Evolutionary conservation across 768 basidiomycete genomes (phyloP).

Genomic region (Leccinum sublutescens): DNA sequence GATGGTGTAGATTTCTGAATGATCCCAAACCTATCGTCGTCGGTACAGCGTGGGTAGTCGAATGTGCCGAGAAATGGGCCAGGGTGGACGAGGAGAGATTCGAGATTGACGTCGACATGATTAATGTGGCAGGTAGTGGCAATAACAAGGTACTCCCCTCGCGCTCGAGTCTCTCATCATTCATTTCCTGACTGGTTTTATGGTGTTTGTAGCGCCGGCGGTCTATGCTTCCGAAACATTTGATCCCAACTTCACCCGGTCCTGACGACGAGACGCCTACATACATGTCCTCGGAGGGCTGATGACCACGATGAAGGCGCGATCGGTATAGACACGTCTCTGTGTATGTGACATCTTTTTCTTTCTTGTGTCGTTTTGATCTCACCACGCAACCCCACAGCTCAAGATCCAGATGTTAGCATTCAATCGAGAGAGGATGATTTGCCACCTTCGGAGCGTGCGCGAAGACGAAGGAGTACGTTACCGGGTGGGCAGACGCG

Average conservation of each 20-base stretch:
- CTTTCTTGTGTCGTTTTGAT: slow-evolving; percentile 8
- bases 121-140: slow-evolving; percentile 49
- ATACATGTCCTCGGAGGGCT: slow-evolving; percentile 24
- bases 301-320: slow-evolving; percentile 34
- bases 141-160: slow-evolving; percentile 55
- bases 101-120: slow-evolving; percentile 58
- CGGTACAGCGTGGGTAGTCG: slow-evolving; percentile 87
- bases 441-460: slow-evolving; percentile 68
- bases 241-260: slow-evolving; percentile 36
- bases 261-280: slow-evolving; percentile 8
- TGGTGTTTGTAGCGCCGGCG: slow-evolving; percentile 54
- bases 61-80: slow-evolving; percentile 69
- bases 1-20: slow-evolving; percentile 47
- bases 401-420: slow-evolving; percentile 29
- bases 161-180: background rate
- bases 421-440: slow-evolving; percentile 44
- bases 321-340: slow-evolving; percentile 22
- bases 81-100: slow-evolving; percentile 65
- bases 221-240: slow-evolving; percentile 67
- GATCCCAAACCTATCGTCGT: slow-evolving; percentile 74
- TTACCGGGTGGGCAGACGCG: slow-evolving; percentile 33
- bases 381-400: slow-evolving; percentile 3
- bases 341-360: slow-evolving; percentile 10
- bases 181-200: background rate
- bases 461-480: slow-evolving; percentile 45